Percentiles rank a stretch among this genome's conserved stretches.
Conservation (phyloP, 805 yeast genomes). For the Candida insectorum region DNA sequence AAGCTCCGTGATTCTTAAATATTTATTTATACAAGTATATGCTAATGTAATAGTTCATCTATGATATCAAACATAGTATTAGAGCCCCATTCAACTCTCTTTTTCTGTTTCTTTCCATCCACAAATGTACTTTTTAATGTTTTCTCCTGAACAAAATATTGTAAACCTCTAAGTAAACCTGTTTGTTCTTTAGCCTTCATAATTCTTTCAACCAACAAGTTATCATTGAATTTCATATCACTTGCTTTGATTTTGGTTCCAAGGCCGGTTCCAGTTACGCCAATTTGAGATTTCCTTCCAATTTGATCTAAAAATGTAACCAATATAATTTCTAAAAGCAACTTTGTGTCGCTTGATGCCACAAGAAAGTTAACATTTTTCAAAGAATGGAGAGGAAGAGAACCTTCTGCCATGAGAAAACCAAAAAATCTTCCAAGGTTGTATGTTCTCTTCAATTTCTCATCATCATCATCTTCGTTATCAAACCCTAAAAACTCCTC, state of each 20-base stretch:
- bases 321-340: conserved; percentile 72
- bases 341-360: conserved; percentile 55
- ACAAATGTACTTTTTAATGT: conserved; percentile 46
- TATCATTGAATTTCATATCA: conserved; percentile 45
- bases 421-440: conserved; percentile 85
- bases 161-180: conserved; percentile 61
- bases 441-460: conserved; percentile 54
- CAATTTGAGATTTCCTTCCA: conserved; percentile 59
- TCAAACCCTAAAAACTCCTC: conserved; percentile 35
- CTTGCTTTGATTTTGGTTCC: conserved; percentile 23
- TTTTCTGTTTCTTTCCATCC: conserved; percentile 51
- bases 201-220: conserved; percentile 44
- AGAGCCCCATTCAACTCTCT: conserved; percentile 66
- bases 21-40: conserved; percentile 2
- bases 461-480: conserved; percentile 47
- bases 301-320: conserved; percentile 63
- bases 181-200: conserved; percentile 57
- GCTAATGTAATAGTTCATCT: conserved; percentile 13
- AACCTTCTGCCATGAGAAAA: conserved; percentile 64
- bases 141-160: conserved; percentile 51
- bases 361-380: conserved; percentile 73
- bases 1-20: conserved; percentile 12
- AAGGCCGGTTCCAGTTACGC: conserved; percentile 42
- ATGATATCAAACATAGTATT: conserved; percentile 52
- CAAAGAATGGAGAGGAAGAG: conserved; percentile 69